phyloP scores from a whole-genome alignment of 257 asterid species.

The Osmanthus fragrans region DNA sequence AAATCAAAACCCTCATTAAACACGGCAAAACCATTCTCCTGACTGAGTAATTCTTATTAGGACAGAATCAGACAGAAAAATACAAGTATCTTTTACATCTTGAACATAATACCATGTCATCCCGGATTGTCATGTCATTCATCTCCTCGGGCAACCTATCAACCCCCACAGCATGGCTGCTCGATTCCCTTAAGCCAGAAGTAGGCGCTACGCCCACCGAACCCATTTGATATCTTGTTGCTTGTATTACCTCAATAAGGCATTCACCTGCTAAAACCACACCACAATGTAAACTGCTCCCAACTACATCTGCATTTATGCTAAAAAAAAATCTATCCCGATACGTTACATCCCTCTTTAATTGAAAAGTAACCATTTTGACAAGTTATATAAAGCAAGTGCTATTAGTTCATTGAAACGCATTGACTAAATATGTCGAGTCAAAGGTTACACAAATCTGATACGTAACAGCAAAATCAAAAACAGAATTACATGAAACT shows the following conservation, averaged over 20 bases:
- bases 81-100: background rate
- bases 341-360: background rate
- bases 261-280: constrained; percentile 54
- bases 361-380: background rate
- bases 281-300: background rate
- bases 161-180: constrained; percentile 53
- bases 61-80: constrained; percentile 18
- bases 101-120: constrained; percentile 52
- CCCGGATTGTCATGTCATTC: constrained; percentile 76
- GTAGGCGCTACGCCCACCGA: constrained; percentile 63
- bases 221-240: constrained; percentile 59
- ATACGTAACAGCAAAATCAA: constrained; percentile 15
- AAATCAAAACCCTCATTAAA: constrained; percentile 8
- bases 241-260: constrained; percentile 41
- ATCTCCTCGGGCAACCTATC: constrained; percentile 74
- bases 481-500: background rate
- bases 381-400: constrained; percentile 19
- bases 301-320: constrained; percentile 18
- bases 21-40: constrained; percentile 16
- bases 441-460: constrained; percentile 13
- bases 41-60: constrained; percentile 18
- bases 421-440: background rate
- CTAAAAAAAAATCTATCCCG: background rate
- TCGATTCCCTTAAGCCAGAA: constrained; percentile 59
- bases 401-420: constrained; percentile 18